Base-by-base conservation (phyloP, 108 stramenopile species). In the Schizochytrium sp. region DNA sequence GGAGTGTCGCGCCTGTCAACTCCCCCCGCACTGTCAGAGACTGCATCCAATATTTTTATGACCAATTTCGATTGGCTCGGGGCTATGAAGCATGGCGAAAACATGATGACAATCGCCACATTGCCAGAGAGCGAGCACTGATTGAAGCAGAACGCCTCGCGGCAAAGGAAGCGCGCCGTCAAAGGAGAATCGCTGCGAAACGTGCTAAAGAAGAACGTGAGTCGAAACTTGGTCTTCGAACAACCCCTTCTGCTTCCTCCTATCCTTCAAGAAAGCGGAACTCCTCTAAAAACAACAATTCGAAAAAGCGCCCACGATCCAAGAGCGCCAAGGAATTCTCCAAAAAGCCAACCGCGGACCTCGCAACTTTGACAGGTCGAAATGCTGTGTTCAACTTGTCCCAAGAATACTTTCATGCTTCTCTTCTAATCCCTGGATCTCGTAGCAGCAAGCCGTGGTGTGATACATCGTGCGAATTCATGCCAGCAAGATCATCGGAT, bases 41-140 rank as follows among this genome's bases (percentile, higher is more conserved):
- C 3, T 83, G 76, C 76, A 40, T 83, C n/a, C 28, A 83, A 38
- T 83, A 83, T 53, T 83, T 83, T 83, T 83, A 83, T 53, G 76
- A 83, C 76, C 76, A 83, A 28, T 83, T 83, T 53, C 38, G 76
- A 40, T 53, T 83, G 28, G 28, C 53, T 47, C 47, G 76, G 5
- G 76, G 47, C 47, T 83, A 38, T 28, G 76, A 17, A 5, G 8
- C 76, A 8, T 83, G 76, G 76, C 76, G 76, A 8, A 83, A 42
- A 28, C 76, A 83, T 53, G 76, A 83, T 53, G 76, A 83, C 38
- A 17, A 40, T 38, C 76, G 76, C 12, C 5, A 55, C 47, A 17
- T 47, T 38, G 15, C 10, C 12, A 17, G 47, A n/a, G 76, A 83
- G 76, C 12, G 15, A 17, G 76, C 47, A 56, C 5, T 55, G 50